A percentile compares a stretch with the other conserved stretches of the same genome.
Evolutionary conservation across 495 filamentous ascomycete genomes (phyloP).

Genomic region (Recurvomyces mirabilis): DNA sequence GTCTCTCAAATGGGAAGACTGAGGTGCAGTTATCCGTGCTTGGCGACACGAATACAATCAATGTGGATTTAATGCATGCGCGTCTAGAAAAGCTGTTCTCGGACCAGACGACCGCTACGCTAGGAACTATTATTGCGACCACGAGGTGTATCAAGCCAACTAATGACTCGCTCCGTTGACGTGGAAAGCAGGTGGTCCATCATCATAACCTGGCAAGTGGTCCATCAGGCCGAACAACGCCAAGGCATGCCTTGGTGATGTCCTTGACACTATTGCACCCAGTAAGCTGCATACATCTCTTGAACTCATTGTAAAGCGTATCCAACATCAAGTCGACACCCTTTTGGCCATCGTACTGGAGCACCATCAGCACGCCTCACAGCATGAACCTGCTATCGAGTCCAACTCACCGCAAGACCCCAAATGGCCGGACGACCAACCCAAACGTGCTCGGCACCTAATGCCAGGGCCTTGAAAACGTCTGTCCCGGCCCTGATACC

Average conservation of each 20-base stretch:
- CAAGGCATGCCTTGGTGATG: constrained; percentile 34
- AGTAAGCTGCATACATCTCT: constrained; percentile 41
- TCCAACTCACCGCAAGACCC: constrained; percentile 30
- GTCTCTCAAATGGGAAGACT: too few species aligned
- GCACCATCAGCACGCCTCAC: neutral
- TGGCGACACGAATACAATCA: too few species aligned
- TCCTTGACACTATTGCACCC: constrained; percentile 39
- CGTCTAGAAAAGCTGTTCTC: too few species aligned
- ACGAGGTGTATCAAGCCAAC: too few species aligned
- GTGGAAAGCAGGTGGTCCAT: too few species aligned
- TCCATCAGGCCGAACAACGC: constrained; percentile 32
- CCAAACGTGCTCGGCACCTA: constrained; percentile 35
- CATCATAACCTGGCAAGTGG: constrained; percentile 32
- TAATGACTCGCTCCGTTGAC: too few species aligned
- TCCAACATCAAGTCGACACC: constrained; percentile 23
- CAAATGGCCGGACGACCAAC: constrained; percentile 33
- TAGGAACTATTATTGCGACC: too few species aligned
- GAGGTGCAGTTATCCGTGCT: too few species aligned
- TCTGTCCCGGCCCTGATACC: constrained; percentile 34
- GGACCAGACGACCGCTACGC: too few species aligned
- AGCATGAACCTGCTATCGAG: neutral
- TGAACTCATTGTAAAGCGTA: constrained; percentile 36
- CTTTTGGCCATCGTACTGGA: constrained; percentile 22
- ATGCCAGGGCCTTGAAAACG: constrained; percentile 38
- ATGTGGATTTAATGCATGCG: too few species aligned